These are phyloP conservation scores for Monosporascus sp. DNA, from an alignment of 2,329 filamentous ascomycete genomes.

Conservation along the genomic window DNA sequence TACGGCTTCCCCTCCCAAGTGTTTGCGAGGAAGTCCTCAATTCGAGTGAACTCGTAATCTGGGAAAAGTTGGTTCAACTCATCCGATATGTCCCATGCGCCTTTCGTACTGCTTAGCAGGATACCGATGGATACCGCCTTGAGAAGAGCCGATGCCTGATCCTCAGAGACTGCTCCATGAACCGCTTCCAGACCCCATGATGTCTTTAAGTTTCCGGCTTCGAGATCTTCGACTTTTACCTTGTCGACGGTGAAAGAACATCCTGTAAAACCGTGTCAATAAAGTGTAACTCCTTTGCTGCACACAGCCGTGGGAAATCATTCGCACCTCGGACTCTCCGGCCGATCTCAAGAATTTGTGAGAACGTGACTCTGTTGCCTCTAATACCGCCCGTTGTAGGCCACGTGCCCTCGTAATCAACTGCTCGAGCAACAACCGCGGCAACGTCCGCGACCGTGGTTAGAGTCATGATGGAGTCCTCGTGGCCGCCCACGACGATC, in stretches of 20 bases:
- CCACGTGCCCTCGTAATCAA: conserved; percentile 41
- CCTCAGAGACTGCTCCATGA: conserved; percentile 27
- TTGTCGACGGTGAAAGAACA: conserved; percentile 35
- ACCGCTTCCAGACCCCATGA: conserved; percentile 33
- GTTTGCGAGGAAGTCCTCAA: conserved; percentile 35
- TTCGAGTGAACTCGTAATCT: conserved; percentile 33
- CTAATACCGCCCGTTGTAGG: conserved; percentile 35
- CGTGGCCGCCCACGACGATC: conserved; percentile 35
- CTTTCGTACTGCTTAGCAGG: conserved; percentile 34
- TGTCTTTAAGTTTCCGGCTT: conserved; percentile 33
- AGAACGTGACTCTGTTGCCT: conserved; percentile 30
- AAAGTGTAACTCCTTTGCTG: conserved; percentile 1
- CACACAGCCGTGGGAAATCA: neutral
- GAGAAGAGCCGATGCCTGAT: conserved; percentile 27
- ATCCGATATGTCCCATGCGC: conserved; percentile 37
- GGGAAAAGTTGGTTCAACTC: conserved; percentile 40
- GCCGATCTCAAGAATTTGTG: conserved; percentile 34
- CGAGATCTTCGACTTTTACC: conserved; percentile 42
- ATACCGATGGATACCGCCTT: conserved; percentile 35
- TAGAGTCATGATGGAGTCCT: conserved; percentile 37
- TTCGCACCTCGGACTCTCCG: conserved; percentile 35
- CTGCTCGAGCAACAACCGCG: conserved; percentile 29
- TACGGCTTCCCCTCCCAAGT: conserved; percentile 29
- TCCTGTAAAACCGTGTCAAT: conserved; percentile 19
- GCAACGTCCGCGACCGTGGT: conserved; percentile 41